phyloP scores from a whole-genome alignment of 176 grass and related monocot genomes.

The Typha latifolia region DNA sequence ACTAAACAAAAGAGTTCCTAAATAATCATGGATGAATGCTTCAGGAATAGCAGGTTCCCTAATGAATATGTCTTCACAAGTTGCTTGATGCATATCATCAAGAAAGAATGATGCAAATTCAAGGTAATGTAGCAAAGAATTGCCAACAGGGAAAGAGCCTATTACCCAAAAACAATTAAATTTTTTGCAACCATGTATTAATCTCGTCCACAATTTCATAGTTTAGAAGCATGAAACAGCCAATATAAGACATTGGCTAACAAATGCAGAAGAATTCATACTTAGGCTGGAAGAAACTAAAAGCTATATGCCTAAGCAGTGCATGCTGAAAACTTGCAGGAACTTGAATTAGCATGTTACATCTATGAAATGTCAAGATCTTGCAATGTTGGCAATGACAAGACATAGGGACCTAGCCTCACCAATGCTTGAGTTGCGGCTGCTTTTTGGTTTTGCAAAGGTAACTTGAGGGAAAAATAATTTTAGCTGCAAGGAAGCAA shows the following conservation, averaged over 20 bases:
- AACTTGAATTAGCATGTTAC: no score
- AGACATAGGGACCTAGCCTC: neutral
- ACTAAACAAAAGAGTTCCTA: neutral
- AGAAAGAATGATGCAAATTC: neutral
- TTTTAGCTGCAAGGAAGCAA: slow-evolving; percentile 50
- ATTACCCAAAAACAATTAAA: neutral
- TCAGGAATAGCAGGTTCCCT: neutral
- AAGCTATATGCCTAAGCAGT: no score
- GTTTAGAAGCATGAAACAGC: neutral
- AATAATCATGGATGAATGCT: neutral
- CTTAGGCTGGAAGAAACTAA: no score
- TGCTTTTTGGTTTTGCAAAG: slow-evolving; percentile 87
- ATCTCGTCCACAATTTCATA: neutral
- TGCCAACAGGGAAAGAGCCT: neutral
- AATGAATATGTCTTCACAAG: neutral
- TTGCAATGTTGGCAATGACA: no score
- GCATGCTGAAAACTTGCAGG: no score
- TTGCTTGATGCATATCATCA: neutral
- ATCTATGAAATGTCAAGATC: no score
- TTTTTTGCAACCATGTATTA: no score
- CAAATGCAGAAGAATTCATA: no score
- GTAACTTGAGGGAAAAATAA: slow-evolving; percentile 90
- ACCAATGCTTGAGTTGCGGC: slow-evolving; percentile 93
- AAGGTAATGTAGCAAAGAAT: neutral
- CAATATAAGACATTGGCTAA: neutral